Base-by-base conservation (phyloP, 2,329 filamentous ascomycete genomes). In the Didymella pinodella region DNA sequence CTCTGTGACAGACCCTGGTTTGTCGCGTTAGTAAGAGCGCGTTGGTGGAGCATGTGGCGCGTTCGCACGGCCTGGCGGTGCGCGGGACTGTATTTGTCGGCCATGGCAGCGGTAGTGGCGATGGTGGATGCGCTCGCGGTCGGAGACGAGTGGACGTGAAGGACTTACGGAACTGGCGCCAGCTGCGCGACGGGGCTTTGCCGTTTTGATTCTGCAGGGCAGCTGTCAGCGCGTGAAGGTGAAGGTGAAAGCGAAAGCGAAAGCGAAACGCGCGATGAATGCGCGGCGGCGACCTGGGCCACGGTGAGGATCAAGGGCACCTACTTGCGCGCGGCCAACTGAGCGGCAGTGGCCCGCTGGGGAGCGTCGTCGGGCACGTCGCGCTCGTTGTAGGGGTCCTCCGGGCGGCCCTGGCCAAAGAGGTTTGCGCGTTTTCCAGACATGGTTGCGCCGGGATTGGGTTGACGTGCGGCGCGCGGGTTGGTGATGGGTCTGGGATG, bases 271-370 rank as follows among this genome's bases (percentile, higher is more conserved):
- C 25, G 38, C 48, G 38, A 38, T 4, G 20, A 18, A 43, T n/a
- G 44, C 38, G 54, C 48, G 25, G 16, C 14, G 32, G 28, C 40
- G 46, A 45, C 45, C n/a, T 34, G 28, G 28, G 58, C 54, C 44
- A 32, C 28, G 28, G 53, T 26, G 34, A 55, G 51, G 41, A 52
- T 36, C 52, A 65, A 49, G 54, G 63, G 62, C 46, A 85, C 84
- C 80, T 77, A 85, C 84, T 81, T 85, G 76, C 84, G 80, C 59
- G 73, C 76, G 31, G 84, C 83, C 74, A 85, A 49, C 73, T 85
- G 83, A 38, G 83, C 83, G 38, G 83, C 83, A 28, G 83, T 85
- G 32, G 84, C 83, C 73, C 78, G 79, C 65, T 80, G 78, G 26
- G 80, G 79, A 65, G 77, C 75, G 2, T 84, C 82, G 46, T 77